Percentiles rank a stretch among this genome's conserved stretches.
Evolutionary conservation across 768 basidiomycete genomes (phyloP).

Genomic region (Trametes meyenii): DNA sequence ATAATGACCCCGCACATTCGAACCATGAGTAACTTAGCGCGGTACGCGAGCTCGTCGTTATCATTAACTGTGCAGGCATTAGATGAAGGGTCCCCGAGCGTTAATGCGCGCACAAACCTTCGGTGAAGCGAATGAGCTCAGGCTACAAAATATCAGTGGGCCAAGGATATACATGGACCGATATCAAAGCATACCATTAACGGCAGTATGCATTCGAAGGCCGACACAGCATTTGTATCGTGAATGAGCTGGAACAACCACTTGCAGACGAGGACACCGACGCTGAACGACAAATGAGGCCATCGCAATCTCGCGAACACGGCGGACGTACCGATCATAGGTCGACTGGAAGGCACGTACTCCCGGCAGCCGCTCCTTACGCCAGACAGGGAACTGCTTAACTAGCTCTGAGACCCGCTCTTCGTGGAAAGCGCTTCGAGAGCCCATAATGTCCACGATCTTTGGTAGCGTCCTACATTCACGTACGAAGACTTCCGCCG

Average conservation of each 20-base stretch:
- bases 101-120: conserved; percentile 45
- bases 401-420: conserved; percentile 63
- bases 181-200: conserved; percentile 58
- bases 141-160: conserved; percentile 44
- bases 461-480: conserved; percentile 61
- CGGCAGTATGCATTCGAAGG: conserved; percentile 82
- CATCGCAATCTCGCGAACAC: not conserved
- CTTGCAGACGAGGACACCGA: conserved; percentile 69
- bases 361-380: conserved; percentile 69
- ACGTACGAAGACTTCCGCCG: conserved; percentile 62
- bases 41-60: conserved; percentile 67
- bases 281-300: conserved; percentile 39
- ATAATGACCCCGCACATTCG: conserved; percentile 87
- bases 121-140: conserved; percentile 75
- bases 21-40: conserved; percentile 71
- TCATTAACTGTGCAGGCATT: conserved; percentile 56
- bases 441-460: conserved; percentile 76
- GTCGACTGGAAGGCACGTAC: conserved; percentile 80
- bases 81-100: not conserved
- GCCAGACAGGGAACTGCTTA: conserved; percentile 67
- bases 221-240: conserved; percentile 73
- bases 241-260: conserved; percentile 79
- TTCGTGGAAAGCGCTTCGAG: conserved; percentile 64
- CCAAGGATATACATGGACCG: not conserved
- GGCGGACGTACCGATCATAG: conserved; percentile 67